A percentile compares a stretch with the other conserved stretches of the same genome.
Evolutionary conservation across 176 grass and related monocot genomes (phyloP).

Genomic region (Oryza glumipatula): DNA sequence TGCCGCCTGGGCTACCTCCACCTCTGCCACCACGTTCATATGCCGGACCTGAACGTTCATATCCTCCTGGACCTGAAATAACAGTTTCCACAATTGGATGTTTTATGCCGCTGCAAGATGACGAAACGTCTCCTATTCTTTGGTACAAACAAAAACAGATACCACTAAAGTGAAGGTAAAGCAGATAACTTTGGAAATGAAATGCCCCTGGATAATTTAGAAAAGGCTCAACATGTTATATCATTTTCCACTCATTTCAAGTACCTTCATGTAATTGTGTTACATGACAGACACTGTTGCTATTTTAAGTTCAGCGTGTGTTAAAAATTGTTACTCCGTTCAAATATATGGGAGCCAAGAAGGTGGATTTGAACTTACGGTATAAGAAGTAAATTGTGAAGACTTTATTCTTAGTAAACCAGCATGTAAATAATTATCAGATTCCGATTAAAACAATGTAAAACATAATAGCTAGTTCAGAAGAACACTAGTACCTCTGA

Average conservation of each 20-base stretch:
- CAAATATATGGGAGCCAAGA: not conserved
- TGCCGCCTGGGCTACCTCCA: constrained; percentile 59
- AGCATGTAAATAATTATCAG: not conserved
- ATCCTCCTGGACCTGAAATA: constrained; percentile 63
- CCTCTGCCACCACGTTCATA: constrained; percentile 70
- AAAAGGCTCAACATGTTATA: not conserved
- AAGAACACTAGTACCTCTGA: not conserved
- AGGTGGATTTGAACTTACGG: not conserved
- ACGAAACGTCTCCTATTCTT: not conserved
- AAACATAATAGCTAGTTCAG: not conserved
- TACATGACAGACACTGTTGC: not conserved
- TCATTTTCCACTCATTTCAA: not conserved
- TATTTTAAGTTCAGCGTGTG: not conserved
- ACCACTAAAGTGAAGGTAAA: not conserved
- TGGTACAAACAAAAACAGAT: not conserved
- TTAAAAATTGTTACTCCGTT: not conserved
- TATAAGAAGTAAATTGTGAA: not conserved
- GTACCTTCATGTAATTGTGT: not conserved
- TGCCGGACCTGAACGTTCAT: constrained; percentile 67
- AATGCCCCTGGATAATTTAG: not conserved
- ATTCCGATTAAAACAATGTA: not conserved
- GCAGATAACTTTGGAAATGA: not conserved
- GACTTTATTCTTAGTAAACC: not conserved
- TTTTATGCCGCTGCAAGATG: not conserved
- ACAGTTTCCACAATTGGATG: constrained; percentile 20